Evolutionary conservation across 768 basidiomycete genomes (phyloP), one percentile per base, ranked within the genome.

Genomic region (Mycena latifolia): DNA sequence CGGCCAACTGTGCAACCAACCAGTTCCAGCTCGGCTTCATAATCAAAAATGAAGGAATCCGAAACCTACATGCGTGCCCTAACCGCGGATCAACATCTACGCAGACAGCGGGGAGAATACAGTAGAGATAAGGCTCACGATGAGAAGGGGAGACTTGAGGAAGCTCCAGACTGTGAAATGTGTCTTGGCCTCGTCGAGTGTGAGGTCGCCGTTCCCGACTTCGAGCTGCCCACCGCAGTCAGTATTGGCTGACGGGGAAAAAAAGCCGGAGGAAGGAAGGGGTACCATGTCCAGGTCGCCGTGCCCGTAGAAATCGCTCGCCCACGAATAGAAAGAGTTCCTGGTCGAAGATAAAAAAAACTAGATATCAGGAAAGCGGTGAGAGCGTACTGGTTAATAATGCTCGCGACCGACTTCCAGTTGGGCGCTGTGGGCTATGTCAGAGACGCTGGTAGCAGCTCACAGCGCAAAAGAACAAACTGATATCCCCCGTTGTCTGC

Each of bases 141-240:
- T 86, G 55, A 91, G 78, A 17, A 91, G 81, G 3, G 90, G 90
- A 0, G 87, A 88, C 72, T 90, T 91, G 86, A 90, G 84, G 31
- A 92, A 75, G 37, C 88, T 88, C 90, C 90, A 91, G 0, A 87
- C 89, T 0, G 89, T 91, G 73, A 91, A 92, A 72, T 92, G 90
- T 3, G 88, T 82, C 74, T 91, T 91, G 27, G 84, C 76, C 76
- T 92, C 90, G 17, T 91, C 88, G 71, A 81, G 84, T 0, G 86
- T 85, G 48, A 91, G 77, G 33, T 84, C 77, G 17, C 88, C 89
- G 63, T 91, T 91, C 24, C 90, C 90, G 27, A 89, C 73, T 82
- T 89, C 86, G 60, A 88, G 78, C 88, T 88, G 70, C 37, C 33
- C 69, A 37, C 52, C 66, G 59, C 3, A 70, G 53, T 33, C 0